Base-by-base conservation (phyloP, 129 eudicot genomes). In the Lonicera japonica region DNA sequence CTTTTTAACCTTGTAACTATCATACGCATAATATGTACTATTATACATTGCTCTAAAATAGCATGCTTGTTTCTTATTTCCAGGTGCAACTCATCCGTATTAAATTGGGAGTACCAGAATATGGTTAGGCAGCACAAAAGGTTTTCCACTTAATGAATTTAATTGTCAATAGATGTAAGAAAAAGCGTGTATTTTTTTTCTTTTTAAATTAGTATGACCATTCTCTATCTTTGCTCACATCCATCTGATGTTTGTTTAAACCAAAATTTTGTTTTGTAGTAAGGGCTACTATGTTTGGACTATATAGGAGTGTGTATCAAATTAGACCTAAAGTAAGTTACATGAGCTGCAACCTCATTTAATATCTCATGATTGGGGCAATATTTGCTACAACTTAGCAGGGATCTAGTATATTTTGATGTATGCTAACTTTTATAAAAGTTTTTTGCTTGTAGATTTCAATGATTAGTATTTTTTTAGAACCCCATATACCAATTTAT, bases 121-220 rank as follows among this genome's bases (percentile, higher is more conserved):
- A 56, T 21, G 89, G 89, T 40, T 86, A 89, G 89, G 82, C 95
- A 10, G 82, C 89, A 21, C 95, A 86, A 71, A 86, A 86, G 64
- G 77, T 79, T 60, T 82, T 82, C 72, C 89, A 82, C 79, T 72
- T 82, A 74, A 82, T 86, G 86, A 86, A 86, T 71, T 82, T 82
- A 63, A 58, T 74, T 70, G 95, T 86, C 47, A 74, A 77, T 64
- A 86, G 86, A 80, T 68, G 95, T 86, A 82, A 82, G 81, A 69
- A 29, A 29, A 29, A 29, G 68, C 73, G 20, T 63, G 25, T 76
- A 64, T n/a, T n/a, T n/a, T n/a, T n/a, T n/a, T n/a, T n/a, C 48
- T 21, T 64, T 29, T 55, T 40, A 38, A 5, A 59, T 65, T 56
- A 64, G 54, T 50, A 53, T 64, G 58, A 8, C 51, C 36, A 29